phyloP scores from a whole-genome alignment of 139 green algal genomes.

The Chlorella ohadii region DNA sequence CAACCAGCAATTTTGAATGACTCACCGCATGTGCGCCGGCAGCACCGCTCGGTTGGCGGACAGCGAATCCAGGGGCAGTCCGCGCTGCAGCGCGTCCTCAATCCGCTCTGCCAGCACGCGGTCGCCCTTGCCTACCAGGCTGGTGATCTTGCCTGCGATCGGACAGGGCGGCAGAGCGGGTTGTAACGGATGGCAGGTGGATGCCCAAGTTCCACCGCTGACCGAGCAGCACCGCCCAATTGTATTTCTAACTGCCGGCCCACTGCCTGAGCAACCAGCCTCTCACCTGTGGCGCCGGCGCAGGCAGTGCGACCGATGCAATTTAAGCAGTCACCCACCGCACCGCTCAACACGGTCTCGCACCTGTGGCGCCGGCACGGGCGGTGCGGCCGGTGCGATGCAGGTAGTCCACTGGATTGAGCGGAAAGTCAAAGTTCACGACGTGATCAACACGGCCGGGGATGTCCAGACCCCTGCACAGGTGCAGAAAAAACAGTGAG shows the following conservation, averaged over 20 bases:
- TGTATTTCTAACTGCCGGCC: no score
- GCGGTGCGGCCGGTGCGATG: slow-evolving; percentile 92
- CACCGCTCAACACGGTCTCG: no score
- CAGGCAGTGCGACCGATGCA: slow-evolving; percentile 88
- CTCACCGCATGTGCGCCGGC: slow-evolving; percentile 64
- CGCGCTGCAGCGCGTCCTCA: slow-evolving; percentile 75
- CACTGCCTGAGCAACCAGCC: no score
- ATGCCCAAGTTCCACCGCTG: no score
- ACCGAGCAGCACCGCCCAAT: no score
- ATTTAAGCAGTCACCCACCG: slow-evolving; percentile 98
- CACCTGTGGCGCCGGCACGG: slow-evolving; percentile 74
- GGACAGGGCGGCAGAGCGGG: not conserved
- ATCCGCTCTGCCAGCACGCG: slow-evolving; percentile 77
- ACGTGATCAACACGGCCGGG: slow-evolving; percentile 90
- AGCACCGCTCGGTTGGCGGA: slow-evolving; percentile 55
- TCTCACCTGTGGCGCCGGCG: slow-evolving; percentile 69
- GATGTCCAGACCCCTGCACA: slow-evolving; percentile 90
- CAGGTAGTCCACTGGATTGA: slow-evolving; percentile 91
- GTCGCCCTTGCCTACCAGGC: slow-evolving; percentile 61
- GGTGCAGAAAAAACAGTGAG: no score
- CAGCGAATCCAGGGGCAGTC: slow-evolving; percentile 78
- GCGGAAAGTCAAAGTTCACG: slow-evolving; percentile 99
- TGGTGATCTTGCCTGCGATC: slow-evolving; percentile 36
- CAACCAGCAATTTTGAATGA: no score
- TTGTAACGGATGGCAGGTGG: not conserved